phyloP scores from a whole-genome alignment of 2,329 filamentous ascomycete species.

The Neurospora sp. region DNA sequence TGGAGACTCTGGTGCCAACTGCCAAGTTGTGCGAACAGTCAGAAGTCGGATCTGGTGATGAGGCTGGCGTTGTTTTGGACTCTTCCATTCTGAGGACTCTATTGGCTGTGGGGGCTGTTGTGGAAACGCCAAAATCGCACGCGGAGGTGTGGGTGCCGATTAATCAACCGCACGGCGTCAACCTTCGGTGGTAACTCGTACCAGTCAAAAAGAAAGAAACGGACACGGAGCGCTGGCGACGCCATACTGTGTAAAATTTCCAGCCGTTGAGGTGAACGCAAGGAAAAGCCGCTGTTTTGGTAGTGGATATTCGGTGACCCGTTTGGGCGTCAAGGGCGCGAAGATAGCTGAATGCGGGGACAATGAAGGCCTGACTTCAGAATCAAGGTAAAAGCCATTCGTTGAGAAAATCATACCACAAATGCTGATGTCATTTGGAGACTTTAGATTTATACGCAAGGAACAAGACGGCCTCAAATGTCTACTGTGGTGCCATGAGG shows the following conservation, averaged over 20 bases:
- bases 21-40: neutral
- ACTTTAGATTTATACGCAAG: neutral
- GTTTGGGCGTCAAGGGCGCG: conserved; percentile 1
- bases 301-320: conserved; percentile 7
- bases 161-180: neutral
- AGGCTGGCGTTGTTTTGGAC: neutral
- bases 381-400: neutral
- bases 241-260: neutral
- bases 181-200: neutral
- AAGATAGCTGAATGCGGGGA: neutral
- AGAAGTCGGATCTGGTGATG: neutral
- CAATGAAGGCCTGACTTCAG: neutral
- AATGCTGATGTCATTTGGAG: neutral
- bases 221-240: conserved; percentile 1
- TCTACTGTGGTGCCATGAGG: neutral
- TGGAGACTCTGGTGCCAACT: neutral
- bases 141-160: conserved; percentile 5
- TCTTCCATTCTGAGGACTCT: neutral
- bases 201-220: neutral
- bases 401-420: neutral
- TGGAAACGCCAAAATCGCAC: conserved; percentile 1
- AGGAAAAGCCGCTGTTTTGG: conserved; percentile 2
- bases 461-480: neutral
- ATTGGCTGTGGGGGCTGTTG: neutral
- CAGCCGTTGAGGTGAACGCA: neutral